Evolutionary conservation across 2,329 filamentous ascomycete genomes (phyloP).

Genomic region (Colletotrichum nymphaeae): DNA sequence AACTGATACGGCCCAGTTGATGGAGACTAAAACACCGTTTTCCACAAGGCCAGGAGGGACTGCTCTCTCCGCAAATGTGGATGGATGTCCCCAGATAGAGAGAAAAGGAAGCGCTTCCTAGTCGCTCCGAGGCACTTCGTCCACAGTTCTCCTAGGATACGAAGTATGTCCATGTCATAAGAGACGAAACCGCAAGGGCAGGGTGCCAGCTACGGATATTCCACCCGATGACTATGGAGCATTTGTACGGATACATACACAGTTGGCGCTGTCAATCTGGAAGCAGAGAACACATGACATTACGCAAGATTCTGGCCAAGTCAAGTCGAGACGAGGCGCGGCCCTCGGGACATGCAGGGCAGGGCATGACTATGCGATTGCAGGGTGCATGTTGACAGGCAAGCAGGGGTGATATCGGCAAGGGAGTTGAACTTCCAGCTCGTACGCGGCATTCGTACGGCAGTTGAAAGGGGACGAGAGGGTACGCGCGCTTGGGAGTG

Average conservation of each 20-base stretch:
- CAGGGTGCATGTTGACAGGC: background rate
- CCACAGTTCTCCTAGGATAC: background rate
- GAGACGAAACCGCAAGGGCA: background rate
- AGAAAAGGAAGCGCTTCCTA: background rate
- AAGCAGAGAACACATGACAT: constrained; percentile 3
- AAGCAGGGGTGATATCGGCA: constrained; percentile 9
- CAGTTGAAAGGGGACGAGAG: background rate
- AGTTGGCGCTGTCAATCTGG: too few species aligned
- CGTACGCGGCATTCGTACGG: background rate
- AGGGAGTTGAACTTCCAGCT: background rate
- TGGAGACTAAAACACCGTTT: constrained; percentile 19
- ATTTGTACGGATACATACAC: too few species aligned
- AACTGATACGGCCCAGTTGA: constrained; percentile 14
- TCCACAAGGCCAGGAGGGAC: constrained; percentile 5
- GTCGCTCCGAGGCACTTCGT: background rate
- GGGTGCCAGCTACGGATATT: background rate
- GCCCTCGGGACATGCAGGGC: constrained; percentile 5
- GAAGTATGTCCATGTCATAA: background rate
- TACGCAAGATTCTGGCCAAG: background rate
- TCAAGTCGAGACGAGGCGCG: constrained; percentile 7
- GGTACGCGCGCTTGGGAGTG: too few species aligned
- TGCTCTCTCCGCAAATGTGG: background rate
- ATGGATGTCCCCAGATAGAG: constrained; percentile 17
- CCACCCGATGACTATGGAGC: background rate
- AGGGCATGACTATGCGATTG: background rate